These are phyloP conservation scores for Xylaria scruposa DNA, from an alignment of 495 filamentous ascomycete genomes.

Conservation along the genomic window DNA sequence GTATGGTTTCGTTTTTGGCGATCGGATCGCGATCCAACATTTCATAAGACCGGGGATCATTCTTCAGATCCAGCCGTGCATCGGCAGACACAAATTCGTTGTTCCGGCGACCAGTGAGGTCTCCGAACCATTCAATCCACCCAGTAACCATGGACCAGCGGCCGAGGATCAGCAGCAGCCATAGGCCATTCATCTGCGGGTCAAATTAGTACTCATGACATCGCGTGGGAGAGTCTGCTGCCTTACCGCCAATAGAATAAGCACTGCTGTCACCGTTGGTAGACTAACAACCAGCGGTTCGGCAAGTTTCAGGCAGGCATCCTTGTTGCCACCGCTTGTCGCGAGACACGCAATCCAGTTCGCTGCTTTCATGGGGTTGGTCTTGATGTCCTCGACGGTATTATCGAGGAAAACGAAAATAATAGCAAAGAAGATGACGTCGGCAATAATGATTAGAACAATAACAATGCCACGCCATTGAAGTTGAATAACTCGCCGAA, in stretches of 20 bases:
- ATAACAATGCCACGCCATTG: constrained; percentile 93
- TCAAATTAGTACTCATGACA: constrained; percentile 8
- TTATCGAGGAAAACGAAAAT: constrained; percentile 87
- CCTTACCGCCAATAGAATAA: constrained; percentile 80
- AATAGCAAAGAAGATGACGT: constrained; percentile 90
- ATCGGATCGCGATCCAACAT: constrained; percentile 70
- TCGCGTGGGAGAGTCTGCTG: constrained; percentile 12
- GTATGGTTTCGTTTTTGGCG: constrained; percentile 48
- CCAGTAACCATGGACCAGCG: constrained; percentile 82
- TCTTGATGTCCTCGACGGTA: constrained; percentile 61
- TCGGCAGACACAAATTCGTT: constrained; percentile 89
- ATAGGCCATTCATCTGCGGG: constrained; percentile 77
- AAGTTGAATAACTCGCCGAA: constrained; percentile 84
- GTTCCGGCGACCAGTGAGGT: constrained; percentile 49
- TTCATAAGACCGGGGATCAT: constrained; percentile 77
- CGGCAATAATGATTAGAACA: constrained; percentile 83
- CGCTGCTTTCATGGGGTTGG: constrained; percentile 58
- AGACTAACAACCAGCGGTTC: constrained; percentile 68
- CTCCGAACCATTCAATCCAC: constrained; percentile 70
- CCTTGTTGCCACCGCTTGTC: constrained; percentile 63
- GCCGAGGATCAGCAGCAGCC: constrained; percentile 80
- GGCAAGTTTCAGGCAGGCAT: constrained; percentile 66
- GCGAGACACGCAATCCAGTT: constrained; percentile 77
- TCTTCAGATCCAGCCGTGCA: constrained; percentile 67
- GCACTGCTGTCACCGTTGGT: constrained; percentile 77